Percentiles rank a stretch among this genome's conserved stretches.
Evolutionary conservation across 2,329 filamentous ascomycete genomes (phyloP).

Genomic region (Aspergillus hiratsukae): DNA sequence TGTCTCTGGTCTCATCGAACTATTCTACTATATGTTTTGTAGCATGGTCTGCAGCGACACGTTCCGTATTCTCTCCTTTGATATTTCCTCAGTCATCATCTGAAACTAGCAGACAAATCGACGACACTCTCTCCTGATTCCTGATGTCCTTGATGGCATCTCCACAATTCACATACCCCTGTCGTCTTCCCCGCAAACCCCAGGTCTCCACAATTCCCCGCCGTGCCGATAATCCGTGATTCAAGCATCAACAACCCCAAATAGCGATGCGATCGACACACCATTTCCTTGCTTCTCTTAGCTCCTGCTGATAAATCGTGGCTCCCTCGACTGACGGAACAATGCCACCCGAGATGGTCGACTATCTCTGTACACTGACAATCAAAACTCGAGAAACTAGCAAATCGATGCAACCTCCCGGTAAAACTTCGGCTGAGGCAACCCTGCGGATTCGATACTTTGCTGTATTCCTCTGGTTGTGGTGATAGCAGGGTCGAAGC

Average conservation of each 20-base stretch:
- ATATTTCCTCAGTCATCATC: too few species aligned
- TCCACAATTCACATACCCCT: too few species aligned
- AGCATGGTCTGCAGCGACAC: too few species aligned
- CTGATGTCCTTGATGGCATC: too few species aligned
- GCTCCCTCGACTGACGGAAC: background rate
- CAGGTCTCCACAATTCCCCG: background rate
- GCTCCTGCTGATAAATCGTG: background rate
- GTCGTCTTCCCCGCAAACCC: background rate
- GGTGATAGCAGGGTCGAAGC: background rate
- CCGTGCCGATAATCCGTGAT: background rate
- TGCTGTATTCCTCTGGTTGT: background rate
- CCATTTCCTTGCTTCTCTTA: background rate
- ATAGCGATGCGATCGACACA: background rate
- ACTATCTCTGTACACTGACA: background rate
- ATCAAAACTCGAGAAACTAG: background rate
- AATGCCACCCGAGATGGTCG: background rate
- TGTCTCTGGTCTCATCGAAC: too few species aligned
- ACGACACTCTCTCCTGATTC: too few species aligned
- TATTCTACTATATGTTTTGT: too few species aligned
- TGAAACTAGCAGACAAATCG: too few species aligned
- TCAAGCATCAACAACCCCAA: background rate
- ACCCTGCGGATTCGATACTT: background rate
- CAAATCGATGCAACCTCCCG: background rate
- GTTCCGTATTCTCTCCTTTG: too few species aligned
- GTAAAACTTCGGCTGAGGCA: background rate